These are phyloP conservation scores for Wallacemonas sp. DNA, from an alignment of 208 protist species.

Conservation along the genomic window DNA sequence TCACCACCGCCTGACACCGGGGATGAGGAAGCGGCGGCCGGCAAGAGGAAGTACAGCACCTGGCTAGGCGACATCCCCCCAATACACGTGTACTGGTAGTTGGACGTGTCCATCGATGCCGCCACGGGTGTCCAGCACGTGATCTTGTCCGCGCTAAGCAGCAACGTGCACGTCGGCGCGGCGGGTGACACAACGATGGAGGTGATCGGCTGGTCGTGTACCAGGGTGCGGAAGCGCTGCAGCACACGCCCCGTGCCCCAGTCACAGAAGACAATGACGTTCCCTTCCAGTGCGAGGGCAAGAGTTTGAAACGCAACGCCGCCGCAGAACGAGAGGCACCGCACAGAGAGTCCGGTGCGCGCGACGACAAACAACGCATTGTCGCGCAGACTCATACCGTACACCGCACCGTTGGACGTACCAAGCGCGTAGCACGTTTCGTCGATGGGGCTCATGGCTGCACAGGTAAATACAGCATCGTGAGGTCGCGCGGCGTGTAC, in stretches of 20 bases:
- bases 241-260: constrained; percentile 38
- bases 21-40: no score
- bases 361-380: constrained; percentile 40
- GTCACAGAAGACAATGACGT: constrained; percentile 35
- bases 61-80: constrained; percentile 17
- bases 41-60: neutral
- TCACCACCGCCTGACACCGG: no score
- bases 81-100: constrained; percentile 25
- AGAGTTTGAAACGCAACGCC: constrained; percentile 26
- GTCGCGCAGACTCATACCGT: constrained; percentile 40
- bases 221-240: constrained; percentile 16
- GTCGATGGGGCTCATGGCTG: constrained; percentile 16
- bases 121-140: constrained; percentile 34
- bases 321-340: constrained; percentile 31
- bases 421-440: constrained; percentile 27
- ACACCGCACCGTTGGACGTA: constrained; percentile 28
- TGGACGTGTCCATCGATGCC: neutral
- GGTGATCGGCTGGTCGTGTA: constrained; percentile 26
- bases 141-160: constrained; percentile 40
- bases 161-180: neutral
- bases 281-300: constrained; percentile 1
- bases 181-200: neutral
- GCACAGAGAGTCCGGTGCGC: constrained; percentile 17
- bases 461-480: neutral
- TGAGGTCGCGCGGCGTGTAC: neutral